phyloP scores from a whole-genome alignment of 176 grass and related monocot genomes.

The Bonia amplexicaulis region DNA sequence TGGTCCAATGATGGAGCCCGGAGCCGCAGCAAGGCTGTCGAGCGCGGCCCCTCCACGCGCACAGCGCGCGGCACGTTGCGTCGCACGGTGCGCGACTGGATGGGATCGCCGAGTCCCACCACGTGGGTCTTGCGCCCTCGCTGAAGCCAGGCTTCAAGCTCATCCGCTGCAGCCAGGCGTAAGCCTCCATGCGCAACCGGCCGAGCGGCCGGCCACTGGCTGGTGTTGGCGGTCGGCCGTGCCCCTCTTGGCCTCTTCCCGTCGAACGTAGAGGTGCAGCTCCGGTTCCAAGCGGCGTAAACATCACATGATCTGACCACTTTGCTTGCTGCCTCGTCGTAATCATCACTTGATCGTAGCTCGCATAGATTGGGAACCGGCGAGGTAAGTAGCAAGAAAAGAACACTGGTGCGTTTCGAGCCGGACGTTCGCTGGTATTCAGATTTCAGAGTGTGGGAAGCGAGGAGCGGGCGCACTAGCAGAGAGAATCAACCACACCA shows the following conservation, averaged over 20 bases:
- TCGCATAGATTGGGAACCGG: neutral
- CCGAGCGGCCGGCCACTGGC: neutral
- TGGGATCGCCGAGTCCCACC: constrained; percentile 31
- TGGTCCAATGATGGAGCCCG: constrained; percentile 6
- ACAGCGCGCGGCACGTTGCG: neutral
- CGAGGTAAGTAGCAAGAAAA: no score
- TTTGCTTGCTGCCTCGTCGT: neutral
- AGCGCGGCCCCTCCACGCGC: neutral
- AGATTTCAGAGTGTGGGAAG: neutral
- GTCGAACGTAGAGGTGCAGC: neutral
- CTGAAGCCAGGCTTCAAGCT: neutral
- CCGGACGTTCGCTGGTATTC: neutral
- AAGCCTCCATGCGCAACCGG: constrained; percentile 2
- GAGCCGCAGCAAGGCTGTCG: neutral
- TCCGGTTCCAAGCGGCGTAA: constrained; percentile 7
- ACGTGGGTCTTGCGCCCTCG: constrained; percentile 17
- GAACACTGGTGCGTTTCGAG: neutral
- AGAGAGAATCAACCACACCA: neutral
- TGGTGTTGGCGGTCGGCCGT: neutral
- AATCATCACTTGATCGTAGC: neutral
- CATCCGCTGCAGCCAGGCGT: neutral
- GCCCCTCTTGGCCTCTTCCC: neutral
- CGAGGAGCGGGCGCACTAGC: neutral
- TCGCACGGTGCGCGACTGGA: neutral
- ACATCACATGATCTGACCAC: neutral